Base-by-base conservation (phyloP, 1,284 basidiomycete species). In the Ustilago nuda region DNA sequence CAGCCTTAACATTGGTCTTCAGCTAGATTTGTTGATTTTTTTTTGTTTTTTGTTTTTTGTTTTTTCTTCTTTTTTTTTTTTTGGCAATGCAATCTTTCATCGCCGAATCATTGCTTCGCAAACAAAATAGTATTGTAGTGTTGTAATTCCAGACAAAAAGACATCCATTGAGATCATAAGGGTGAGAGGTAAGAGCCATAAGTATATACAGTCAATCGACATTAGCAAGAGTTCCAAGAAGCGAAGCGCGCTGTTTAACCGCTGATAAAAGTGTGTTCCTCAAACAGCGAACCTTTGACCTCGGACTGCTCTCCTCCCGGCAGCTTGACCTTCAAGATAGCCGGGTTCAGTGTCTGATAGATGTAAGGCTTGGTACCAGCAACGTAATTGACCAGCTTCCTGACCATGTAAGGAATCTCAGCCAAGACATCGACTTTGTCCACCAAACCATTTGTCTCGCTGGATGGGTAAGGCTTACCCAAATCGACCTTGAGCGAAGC, bases 351-450 rank as follows among this genome's bases (percentile, higher is more conserved):
- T 90, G 92, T 97, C 89, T 94, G 94, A 85, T 96, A 96, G 82
- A 96, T 93, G 85, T 92, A 96, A 2, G 94, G 94, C 87, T 95
- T 95, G 41, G 94, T 93, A 36, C 94, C 93, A 41, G 94, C 92
- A 36, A 94, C 93, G 80, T 94, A 95, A 86, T 92, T 94, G 73
- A 96, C 92, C 77, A 94, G 90, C 84, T 93, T 91, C 88, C 94
- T 93, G 81, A 96, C 87, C 66, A 97, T 91, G 77, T 92, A 92
- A 8, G 97, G 97, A 80, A 99, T 95, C 88, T 99, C 95, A 4
- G 93, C 94, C 17, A 99, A 89, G 1, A 99, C 92, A 82, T 99
- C 95, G 17, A 99, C 94, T 88, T 98, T 98, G 87, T 98, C 95
- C 53, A 99, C 90, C 84, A 99, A 87, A 0, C 95, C 95, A 52